phyloP scores from a whole-genome alignment of 768 basidiomycete genomes.

The Tremella yokohamensis region DNA sequence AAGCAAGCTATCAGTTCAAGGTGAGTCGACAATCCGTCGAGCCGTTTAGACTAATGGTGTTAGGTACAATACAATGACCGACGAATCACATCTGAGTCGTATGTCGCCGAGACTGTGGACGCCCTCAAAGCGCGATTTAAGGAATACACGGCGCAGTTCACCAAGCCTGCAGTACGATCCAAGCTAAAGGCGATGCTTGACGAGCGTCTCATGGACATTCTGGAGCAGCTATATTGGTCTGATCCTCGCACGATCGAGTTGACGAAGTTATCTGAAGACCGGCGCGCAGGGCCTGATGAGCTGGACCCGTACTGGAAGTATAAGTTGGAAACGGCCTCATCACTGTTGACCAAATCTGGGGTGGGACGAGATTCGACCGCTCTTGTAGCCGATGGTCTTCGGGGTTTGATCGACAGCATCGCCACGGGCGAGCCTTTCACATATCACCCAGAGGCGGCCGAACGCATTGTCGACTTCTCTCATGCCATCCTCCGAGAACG shows the following conservation, averaged over 20 bases:
- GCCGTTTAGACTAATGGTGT: background rate
- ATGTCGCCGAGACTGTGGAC: conserved; percentile 96
- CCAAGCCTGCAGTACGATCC: conserved; percentile 78
- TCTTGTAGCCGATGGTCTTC: conserved; percentile 88
- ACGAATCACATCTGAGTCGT: conserved; percentile 88
- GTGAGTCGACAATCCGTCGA: conserved; percentile 60
- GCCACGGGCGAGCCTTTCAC: conserved; percentile 85
- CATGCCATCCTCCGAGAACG: conserved; percentile 90
- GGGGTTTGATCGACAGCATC: conserved; percentile 84
- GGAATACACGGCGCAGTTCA: conserved; percentile 76
- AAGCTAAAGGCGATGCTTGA: conserved; percentile 91
- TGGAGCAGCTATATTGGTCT: conserved; percentile 95
- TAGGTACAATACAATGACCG: conserved; percentile 69
- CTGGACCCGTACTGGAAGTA: conserved; percentile 91
- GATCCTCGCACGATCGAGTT: conserved; percentile 82
- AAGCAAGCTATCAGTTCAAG: conserved; percentile 97
- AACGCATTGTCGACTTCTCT: conserved; percentile 84
- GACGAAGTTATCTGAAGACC: conserved; percentile 64
- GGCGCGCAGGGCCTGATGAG: conserved; percentile 64
- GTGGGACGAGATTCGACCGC: conserved; percentile 90
- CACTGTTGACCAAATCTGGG: conserved; percentile 89
- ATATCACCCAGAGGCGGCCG: conserved; percentile 80
- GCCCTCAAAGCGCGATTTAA: conserved; percentile 81
- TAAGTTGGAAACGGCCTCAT: conserved; percentile 91
- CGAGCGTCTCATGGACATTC: conserved; percentile 92